A percentile compares a stretch with the other conserved stretches of the same genome.
Conservation (phyloP, 2,329 filamentous ascomycete species). For the Curvularia sp. region DNA sequence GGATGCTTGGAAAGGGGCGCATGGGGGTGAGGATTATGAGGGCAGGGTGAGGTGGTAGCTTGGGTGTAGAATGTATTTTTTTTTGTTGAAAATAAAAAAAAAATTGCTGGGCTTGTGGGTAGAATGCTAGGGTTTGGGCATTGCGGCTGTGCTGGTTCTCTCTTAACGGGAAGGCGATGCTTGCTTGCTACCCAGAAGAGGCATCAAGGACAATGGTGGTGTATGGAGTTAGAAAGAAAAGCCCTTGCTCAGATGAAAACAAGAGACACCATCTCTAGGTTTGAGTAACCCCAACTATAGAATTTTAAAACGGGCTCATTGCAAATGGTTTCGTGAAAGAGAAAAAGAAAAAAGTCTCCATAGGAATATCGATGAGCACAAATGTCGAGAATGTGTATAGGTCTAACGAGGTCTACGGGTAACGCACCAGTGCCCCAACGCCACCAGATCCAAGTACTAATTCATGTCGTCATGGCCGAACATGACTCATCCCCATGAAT, state of each 20-base stretch:
- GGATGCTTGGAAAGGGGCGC: slow-evolving; percentile 24
- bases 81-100: neutral
- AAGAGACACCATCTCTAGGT: too few relatives aligned
- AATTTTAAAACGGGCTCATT: too few relatives aligned
- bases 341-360: neutral
- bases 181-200: too few relatives aligned
- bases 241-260: too few relatives aligned
- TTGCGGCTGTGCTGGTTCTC: too few relatives aligned
- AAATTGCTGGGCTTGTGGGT: neutral
- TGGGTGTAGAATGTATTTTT: neutral
- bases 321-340: too few relatives aligned
- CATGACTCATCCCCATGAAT: neutral
- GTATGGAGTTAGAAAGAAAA: too few relatives aligned
- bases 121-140: neutral
- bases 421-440: neutral
- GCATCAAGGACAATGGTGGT: too few relatives aligned
- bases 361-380: neutral
- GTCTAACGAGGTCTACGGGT: neutral
- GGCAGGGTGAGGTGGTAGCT: neutral
- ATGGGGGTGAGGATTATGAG: neutral
- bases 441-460: slow-evolving; percentile 1
- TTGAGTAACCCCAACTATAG: too few relatives aligned
- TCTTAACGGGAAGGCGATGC: too few relatives aligned
- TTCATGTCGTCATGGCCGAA: slow-evolving; percentile 5
- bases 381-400: neutral